Base-by-base conservation (phyloP, 225 moss, liverwort and hornwort genomes). In the Marchantia paleacea region DNA sequence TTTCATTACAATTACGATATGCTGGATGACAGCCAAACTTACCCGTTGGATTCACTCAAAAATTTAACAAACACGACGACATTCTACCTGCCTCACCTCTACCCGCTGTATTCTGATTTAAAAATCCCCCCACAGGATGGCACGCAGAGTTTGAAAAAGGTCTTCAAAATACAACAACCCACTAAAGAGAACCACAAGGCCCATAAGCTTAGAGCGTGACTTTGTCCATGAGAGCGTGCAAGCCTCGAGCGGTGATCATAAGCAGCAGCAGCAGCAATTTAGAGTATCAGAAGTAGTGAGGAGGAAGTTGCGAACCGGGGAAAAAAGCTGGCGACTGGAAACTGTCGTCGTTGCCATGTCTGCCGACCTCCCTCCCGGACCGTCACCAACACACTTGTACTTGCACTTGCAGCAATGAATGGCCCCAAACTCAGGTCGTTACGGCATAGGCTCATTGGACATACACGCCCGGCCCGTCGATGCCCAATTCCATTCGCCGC, bases 291-390 rank as follows among this genome's bases (percentile, higher is more conserved):
- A 67, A 20, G n/a, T 25, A 12, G 29, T 28, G 55, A 75, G 0
- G 72, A 0, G 48, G n/a, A 8, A 31, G 68, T 29, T 72, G n/a
- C 72, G 0, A 31, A 76, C 76, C 76, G 62, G 76, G 31, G 76
- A 20, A 14, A 62, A 76, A 29, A 76, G 76, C 58, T 76, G 76
- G 60, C 60, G 58, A 62, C 61, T 47, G 61, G 76, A 76, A 20
- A 62, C 76, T 55, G 76, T 62, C 55, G 76, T 62, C 18, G 76
- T 62, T n/a, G 76, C 76, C 76, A 76, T 76, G 47, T 62, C 76
- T 55, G 47, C 76, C n/a, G 19, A 28, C 58, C 57, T 76, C 75
- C 30, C 51, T 25, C 19, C 52, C 14, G 29, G 16, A 15, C 26
- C 0, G 16, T 20, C 15, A 3, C 69, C 4, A 61, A 61, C 15